Conservation (phyloP, 352 stramenopile genomes). For the Phytophthora ramorum region DNA sequence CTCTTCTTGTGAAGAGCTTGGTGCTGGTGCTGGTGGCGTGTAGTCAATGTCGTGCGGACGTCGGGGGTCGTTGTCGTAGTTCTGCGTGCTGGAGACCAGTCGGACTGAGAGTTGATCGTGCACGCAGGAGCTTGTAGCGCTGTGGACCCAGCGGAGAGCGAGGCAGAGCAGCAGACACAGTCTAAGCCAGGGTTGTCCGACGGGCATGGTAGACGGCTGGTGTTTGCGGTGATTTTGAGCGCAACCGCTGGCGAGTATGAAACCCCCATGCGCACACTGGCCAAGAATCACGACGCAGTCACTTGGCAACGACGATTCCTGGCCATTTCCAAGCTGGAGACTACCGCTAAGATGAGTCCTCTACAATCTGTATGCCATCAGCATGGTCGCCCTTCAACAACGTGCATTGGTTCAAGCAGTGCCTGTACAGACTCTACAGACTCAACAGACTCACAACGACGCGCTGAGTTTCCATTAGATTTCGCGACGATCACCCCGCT, state of each 20-base stretch:
- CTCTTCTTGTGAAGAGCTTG: neutral
- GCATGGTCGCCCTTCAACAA: too few relatives aligned
- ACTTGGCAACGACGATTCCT: neutral
- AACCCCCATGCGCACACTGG: too few relatives aligned
- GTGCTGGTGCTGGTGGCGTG: neutral
- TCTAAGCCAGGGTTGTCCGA: neutral
- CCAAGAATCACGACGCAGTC: too few relatives aligned
- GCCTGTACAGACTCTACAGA: neutral
- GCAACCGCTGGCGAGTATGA: neutral
- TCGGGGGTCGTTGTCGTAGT: slow-evolving; percentile 26
- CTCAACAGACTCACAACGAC: too few relatives aligned
- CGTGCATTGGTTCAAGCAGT: neutral
- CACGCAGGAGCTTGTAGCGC: slow-evolving; percentile 10
- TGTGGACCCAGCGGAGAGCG: neutral
- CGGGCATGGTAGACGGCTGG: neutral
- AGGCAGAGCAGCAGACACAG: neutral
- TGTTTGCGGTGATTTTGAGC: neutral
- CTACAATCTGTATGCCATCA: too few relatives aligned
- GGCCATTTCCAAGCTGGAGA: slow-evolving; percentile 4
- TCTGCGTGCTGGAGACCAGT: slow-evolving; percentile 24
- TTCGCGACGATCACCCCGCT: neutral
- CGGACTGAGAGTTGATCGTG: slow-evolving; percentile 26
- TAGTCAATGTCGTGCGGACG: slow-evolving; percentile 13
- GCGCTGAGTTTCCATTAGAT: neutral
- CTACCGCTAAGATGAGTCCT: too few relatives aligned